A percentile compares a stretch with the other conserved stretches of the same genome.
Evolutionary conservation across 768 basidiomycete genomes (phyloP).

Genomic region (Naganishia antarctica): DNA sequence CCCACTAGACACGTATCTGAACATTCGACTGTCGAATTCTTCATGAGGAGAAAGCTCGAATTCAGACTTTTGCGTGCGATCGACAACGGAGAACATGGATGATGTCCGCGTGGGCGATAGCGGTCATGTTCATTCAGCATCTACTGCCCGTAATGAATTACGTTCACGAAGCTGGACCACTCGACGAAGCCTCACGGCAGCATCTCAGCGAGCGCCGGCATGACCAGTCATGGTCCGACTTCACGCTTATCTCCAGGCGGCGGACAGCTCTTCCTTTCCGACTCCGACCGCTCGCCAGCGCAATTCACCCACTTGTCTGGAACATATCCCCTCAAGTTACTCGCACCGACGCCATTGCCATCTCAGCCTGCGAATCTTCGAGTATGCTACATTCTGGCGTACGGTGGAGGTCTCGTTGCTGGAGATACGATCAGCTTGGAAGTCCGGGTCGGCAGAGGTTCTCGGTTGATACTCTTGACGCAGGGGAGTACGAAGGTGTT

Average conservation of each 20-base stretch:
- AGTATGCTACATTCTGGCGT: slow-evolving; percentile 72
- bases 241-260: background rate
- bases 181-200: too few species aligned
- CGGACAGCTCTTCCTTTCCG: slow-evolving; percentile 10
- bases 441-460: slow-evolving; percentile 59
- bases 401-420: slow-evolving; percentile 86
- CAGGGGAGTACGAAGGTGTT: slow-evolving; percentile 93
- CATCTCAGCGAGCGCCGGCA: background rate
- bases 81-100: background rate
- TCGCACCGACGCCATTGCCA: slow-evolving; percentile 61
- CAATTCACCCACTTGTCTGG: slow-evolving; percentile 68
- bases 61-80: slow-evolving; percentile 18
- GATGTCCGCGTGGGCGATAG: background rate
- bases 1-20: too few species aligned
- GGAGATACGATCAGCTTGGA: slow-evolving; percentile 68
- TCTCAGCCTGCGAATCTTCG: slow-evolving; percentile 55
- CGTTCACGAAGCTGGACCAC: too few species aligned
- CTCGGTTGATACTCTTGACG: slow-evolving; percentile 68
- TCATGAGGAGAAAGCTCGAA: background rate
- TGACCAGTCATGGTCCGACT: background rate
- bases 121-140: slow-evolving; percentile 1
- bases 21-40: background rate
- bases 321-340: slow-evolving; percentile 79
- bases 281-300: background rate
- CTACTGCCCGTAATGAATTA: background rate